Evolutionary conservation across 352 stramenopile genomes (phyloP).

Genomic region (Phytophthora agathidicida): DNA sequence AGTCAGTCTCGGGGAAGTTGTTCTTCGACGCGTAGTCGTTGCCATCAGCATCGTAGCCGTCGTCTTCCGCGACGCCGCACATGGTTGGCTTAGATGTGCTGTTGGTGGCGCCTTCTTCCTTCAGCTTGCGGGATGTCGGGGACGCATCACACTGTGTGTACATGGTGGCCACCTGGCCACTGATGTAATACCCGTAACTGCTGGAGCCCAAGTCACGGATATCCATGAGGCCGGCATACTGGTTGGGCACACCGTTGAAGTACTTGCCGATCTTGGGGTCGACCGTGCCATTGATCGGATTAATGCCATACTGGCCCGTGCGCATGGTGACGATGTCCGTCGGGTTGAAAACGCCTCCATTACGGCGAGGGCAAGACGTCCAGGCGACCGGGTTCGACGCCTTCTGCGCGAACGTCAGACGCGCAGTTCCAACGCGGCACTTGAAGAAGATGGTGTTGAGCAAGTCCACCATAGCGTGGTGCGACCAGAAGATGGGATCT

Average conservation of each 20-base stretch:
- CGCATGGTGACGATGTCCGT: constrained; percentile 52
- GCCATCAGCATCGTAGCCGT: constrained; percentile 7
- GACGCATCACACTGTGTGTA: constrained; percentile 47
- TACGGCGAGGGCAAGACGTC: constrained; percentile 55
- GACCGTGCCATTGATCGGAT: constrained; percentile 34
- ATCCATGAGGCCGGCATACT: constrained; percentile 58
- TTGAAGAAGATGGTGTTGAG: constrained; percentile 76
- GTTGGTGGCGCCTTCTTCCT: constrained; percentile 20
- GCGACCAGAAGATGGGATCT: constrained; percentile 80
- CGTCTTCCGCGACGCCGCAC: constrained; percentile 16
- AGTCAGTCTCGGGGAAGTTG: constrained; percentile 29
- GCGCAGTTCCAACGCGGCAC: constrained; percentile 53
- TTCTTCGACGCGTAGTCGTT: constrained; percentile 28
- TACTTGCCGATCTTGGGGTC: constrained; percentile 43
- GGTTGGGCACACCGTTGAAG: constrained; percentile 42
- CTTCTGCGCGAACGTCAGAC: constrained; percentile 58
- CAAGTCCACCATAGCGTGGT: constrained; percentile 72
- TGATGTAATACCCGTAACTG: constrained; percentile 67
- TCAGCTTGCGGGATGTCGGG: constrained; percentile 23
- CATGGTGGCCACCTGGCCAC: constrained; percentile 44
- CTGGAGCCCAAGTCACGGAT: constrained; percentile 44
- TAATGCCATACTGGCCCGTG: constrained; percentile 41
- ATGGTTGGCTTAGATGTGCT: constrained; percentile 4
- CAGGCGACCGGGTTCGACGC: constrained; percentile 46
- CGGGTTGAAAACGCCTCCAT: constrained; percentile 45